Conservation (phyloP, 192 early-diverging fungal species). For the Pilaira anomala region DNA sequence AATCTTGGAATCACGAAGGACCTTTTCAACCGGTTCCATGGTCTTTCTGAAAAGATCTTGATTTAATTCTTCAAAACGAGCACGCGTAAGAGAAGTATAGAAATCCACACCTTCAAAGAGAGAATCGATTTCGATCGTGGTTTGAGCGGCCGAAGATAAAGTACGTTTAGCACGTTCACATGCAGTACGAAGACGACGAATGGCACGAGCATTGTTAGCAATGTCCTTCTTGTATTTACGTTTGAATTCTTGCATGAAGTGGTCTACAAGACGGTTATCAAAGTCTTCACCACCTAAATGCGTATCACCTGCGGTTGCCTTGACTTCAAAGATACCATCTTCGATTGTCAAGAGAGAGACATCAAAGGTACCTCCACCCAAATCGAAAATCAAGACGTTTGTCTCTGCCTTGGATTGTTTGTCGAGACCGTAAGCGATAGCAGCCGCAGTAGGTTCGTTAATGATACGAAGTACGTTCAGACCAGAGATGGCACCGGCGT, state of each 20-base stretch:
- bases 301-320: constrained; percentile 98
- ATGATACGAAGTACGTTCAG: constrained; percentile 89
- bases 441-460: constrained; percentile 94
- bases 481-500: constrained; percentile 85
- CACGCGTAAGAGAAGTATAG: constrained; percentile 97
- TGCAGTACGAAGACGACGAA: constrained; percentile 96
- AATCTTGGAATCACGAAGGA: constrained; percentile 93
- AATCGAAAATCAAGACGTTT: constrained; percentile 96
- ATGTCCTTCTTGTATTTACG: constrained; percentile 98
- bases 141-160: constrained; percentile 90
- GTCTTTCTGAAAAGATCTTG: constrained; percentile 94
- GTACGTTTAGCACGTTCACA: constrained; percentile 98
- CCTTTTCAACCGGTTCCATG: constrained; percentile 95
- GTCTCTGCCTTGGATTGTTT: constrained; percentile 88
- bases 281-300: constrained; percentile 99
- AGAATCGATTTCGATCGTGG: constrained; percentile 95
- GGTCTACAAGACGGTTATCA: constrained; percentile 96
- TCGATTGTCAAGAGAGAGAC: constrained; percentile 96
- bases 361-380: constrained; percentile 98
- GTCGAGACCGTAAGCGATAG: constrained; percentile 87
- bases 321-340: constrained; percentile 98
- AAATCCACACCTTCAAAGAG: constrained; percentile 97
- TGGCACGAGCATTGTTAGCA: constrained; percentile 80
- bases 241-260: constrained; percentile 96
- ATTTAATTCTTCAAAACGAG: constrained; percentile 99